These are phyloP conservation scores for Trypanosoma congolense DNA, from an alignment of 208 protist genomes.

Conservation along the genomic window DNA sequence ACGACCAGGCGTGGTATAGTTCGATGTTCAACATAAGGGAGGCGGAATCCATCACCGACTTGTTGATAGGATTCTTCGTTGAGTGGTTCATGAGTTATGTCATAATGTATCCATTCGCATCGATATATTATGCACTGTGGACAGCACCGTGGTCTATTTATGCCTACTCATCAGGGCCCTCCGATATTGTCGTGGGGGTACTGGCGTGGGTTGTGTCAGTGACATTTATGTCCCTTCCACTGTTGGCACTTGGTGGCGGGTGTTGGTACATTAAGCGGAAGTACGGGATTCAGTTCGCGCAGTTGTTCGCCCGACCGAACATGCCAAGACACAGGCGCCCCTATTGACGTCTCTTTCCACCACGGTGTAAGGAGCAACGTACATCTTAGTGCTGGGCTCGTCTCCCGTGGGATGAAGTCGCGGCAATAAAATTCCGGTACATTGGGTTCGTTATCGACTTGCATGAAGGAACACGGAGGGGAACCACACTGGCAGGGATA, in stretches of 20 bases:
- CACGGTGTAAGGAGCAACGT: too few relatives aligned
- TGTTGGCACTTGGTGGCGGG: slow-evolving; percentile 41
- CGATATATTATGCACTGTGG: slow-evolving; percentile 82
- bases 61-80: slow-evolving; percentile 75
- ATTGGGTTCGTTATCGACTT: too few relatives aligned
- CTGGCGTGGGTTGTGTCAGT: slow-evolving; percentile 57
- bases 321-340: slow-evolving; percentile 2
- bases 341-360: too few relatives aligned
- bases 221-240: slow-evolving; percentile 51
- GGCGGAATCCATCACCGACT: slow-evolving; percentile 67
- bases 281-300: slow-evolving; percentile 33
- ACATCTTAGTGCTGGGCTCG: too few relatives aligned
- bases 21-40: slow-evolving; percentile 62
- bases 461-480: too few relatives aligned
- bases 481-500: too few relatives aligned
- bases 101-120: slow-evolving; percentile 78
- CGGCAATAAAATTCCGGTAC: too few relatives aligned
- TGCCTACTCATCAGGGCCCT: slow-evolving; percentile 57
- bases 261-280: slow-evolving; percentile 28
- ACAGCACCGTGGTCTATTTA: slow-evolving; percentile 71
- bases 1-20: slow-evolving; percentile 82
- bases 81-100: slow-evolving; percentile 79
- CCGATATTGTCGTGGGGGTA: slow-evolving; percentile 50
- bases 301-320: slow-evolving; percentile 21
- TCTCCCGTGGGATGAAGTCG: too few relatives aligned